Conservation (phyloP, 768 basidiomycete genomes). For the Sarcodon aspratus region DNA sequence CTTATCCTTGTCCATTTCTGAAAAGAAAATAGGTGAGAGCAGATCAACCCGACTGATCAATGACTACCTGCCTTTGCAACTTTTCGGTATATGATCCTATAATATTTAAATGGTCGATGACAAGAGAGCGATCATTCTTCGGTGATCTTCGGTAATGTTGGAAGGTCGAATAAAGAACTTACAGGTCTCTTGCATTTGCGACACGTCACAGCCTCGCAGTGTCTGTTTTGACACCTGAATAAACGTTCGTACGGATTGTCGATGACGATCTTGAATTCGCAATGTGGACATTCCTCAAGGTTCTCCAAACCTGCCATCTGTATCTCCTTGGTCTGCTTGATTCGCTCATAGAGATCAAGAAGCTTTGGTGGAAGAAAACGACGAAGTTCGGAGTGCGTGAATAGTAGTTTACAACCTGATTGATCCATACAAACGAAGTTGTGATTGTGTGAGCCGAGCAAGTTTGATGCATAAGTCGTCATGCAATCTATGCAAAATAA, state of each 20-base stretch:
- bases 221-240: slow-evolving; percentile 42
- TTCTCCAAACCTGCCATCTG: slow-evolving; percentile 68
- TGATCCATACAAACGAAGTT: slow-evolving; percentile 76
- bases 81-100: slow-evolving; percentile 75
- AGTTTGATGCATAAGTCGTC: slow-evolving; percentile 51
- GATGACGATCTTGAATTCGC: slow-evolving; percentile 70
- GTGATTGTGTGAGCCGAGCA: slow-evolving; percentile 52
- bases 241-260: slow-evolving; percentile 29
- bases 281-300: slow-evolving; percentile 85
- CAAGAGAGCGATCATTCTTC: too few species aligned
- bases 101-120: slow-evolving; percentile 2
- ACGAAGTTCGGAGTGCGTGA: slow-evolving; percentile 56
- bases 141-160: not conserved
- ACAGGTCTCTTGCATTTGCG: slow-evolving; percentile 67
- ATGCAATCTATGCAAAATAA: slow-evolving; percentile 76
- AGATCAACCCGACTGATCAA: not conserved
- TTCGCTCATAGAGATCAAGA: slow-evolving; percentile 56
- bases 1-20: slow-evolving; percentile 69
- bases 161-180: slow-evolving; percentile 13
- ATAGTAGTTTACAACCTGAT: slow-evolving; percentile 56
- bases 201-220: slow-evolving; percentile 71
- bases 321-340: slow-evolving; percentile 71
- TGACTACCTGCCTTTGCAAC: slow-evolving; percentile 48
- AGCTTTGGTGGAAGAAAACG: slow-evolving; percentile 61
- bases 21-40: slow-evolving; percentile 3